Percentiles rank a stretch among this genome's conserved stretches.
Conservation (phyloP, 1,139 yeast species). For the Yamadazyma sp. region DNA sequence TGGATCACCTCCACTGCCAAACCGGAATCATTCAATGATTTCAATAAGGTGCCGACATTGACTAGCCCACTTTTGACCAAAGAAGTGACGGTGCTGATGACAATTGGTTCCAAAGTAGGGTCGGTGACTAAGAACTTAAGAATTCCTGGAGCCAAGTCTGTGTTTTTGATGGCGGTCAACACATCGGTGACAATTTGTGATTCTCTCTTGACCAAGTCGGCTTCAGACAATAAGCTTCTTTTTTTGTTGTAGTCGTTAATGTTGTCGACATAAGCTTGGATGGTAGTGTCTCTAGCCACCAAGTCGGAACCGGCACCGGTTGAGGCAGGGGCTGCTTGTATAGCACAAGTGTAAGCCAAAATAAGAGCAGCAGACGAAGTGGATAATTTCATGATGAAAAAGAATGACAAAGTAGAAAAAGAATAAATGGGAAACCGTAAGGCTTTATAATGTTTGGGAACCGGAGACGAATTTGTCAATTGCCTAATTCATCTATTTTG, state of each 20-base stretch:
- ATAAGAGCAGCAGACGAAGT: constrained; percentile 22
- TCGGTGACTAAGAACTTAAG: constrained; percentile 35
- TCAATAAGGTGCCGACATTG: constrained; percentile 39
- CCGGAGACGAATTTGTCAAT: background rate
- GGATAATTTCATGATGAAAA: constrained; percentile 11
- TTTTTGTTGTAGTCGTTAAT: constrained; percentile 30
- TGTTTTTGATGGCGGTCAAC: constrained; percentile 37
- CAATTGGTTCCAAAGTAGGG: constrained; percentile 30
- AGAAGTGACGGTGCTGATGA: constrained; percentile 28
- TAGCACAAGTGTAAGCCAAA: constrained; percentile 32
- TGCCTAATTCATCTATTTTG: background rate
- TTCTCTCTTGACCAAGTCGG: constrained; percentile 38
- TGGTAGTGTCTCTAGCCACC: constrained; percentile 32
- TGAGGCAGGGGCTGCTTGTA: constrained; percentile 37
- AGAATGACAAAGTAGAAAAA: background rate
- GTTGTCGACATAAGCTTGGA: constrained; percentile 29
- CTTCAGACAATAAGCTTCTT: constrained; percentile 25
- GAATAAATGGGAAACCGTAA: background rate
- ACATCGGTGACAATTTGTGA: constrained; percentile 43
- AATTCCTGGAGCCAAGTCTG: constrained; percentile 41
- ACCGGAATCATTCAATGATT: constrained; percentile 45
- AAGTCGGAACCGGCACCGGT: constrained; percentile 20
- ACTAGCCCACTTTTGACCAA: constrained; percentile 35
- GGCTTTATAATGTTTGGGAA: background rate
- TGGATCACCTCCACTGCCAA: constrained; percentile 40